phyloP scores from a whole-genome alignment of 148 eudicot genomes.

The Chenopodium berlandieri region DNA sequence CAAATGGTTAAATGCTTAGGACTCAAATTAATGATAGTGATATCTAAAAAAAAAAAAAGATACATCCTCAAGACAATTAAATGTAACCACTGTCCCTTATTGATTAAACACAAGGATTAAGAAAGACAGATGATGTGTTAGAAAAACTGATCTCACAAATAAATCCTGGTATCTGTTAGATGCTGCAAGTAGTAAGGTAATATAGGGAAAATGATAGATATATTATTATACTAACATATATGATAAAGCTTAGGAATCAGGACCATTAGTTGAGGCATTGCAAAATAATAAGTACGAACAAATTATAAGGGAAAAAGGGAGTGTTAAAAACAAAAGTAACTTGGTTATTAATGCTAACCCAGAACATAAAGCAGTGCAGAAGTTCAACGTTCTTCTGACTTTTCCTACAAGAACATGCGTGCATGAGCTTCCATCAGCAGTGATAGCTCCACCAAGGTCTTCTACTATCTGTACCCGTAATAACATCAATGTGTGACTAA shows the following conservation, averaged over 20 bases:
- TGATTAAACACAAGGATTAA: neutral
- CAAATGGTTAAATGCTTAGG: conserved; percentile 6
- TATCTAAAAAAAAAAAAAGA: neutral
- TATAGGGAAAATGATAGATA: neutral
- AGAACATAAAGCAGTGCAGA: conserved; percentile 87
- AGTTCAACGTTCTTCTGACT: conserved; percentile 78
- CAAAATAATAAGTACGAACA: neutral
- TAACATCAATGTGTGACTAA: conserved; percentile 25
- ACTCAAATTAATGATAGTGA: conserved; percentile 4
- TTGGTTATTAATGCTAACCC: conserved; percentile 53
- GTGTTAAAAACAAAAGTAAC: neutral
- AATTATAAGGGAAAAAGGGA: neutral
- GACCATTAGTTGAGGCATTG: neutral
- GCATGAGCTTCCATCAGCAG: conserved; percentile 60
- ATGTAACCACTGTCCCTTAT: neutral
- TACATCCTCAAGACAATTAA: neutral
- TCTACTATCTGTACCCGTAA: conserved; percentile 57
- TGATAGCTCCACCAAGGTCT: conserved; percentile 73
- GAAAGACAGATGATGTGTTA: neutral
- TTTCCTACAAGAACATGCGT: conserved; percentile 78
- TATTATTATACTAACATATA: neutral
- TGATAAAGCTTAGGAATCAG: neutral
- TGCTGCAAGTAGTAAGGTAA: neutral
- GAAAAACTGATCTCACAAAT: neutral
- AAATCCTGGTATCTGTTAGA: neutral